Base-by-base conservation (phyloP, 2,329 filamentous ascomycete species). In the Alternaria dauci region DNA sequence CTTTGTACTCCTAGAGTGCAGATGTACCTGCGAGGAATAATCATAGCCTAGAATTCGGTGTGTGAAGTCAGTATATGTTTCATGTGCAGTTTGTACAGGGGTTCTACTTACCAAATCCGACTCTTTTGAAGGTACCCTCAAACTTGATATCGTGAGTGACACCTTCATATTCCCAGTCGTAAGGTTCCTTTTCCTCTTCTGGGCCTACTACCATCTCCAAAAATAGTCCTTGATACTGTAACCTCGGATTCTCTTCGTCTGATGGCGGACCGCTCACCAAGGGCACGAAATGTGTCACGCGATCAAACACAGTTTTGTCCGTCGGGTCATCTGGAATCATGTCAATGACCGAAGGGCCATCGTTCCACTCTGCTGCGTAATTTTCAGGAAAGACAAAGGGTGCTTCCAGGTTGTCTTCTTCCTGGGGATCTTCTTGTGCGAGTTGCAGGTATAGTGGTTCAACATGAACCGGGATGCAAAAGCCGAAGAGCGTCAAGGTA, bases 251-350 rank as follows among this genome's bases (percentile, higher is more conserved):
- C 5, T 50, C 46, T 14, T 20, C 7, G 16, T 34, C 7, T 11
- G 0, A 0, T 20, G 12, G 18, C n/a, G 18, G 46, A 11, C 20
- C 1, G 20, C 32, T 6, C 7, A 8, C 14, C 23, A 47, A 2
- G 16, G 52, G 52, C 42, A 23, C 30, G 28, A 48, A 55, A 30
- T 55, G 32, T 5, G 42, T 48, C 8, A 38, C 42, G 30, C 52
- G 42, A 23, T 38, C 32, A 2, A 38, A 38, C 34, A 30, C 41
- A 18, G 30, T n/a, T 14, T 32, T n/a, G n/a, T 47, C 52, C 1
- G 20, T 28, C 42, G 20, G 30, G 26, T 28, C 23, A 8, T 55
- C 52, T 8, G 46, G 30, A 12, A 26, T 25, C 46, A 50, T 50
- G 14, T 50, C 46, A 12, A 50, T 50, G 20, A 14, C 14, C n/a